A percentile compares a stretch with the other conserved stretches of the same genome.
Evolutionary conservation across 179 eudicot species (phyloP).

Genomic region (Spinacia oleracea): DNA sequence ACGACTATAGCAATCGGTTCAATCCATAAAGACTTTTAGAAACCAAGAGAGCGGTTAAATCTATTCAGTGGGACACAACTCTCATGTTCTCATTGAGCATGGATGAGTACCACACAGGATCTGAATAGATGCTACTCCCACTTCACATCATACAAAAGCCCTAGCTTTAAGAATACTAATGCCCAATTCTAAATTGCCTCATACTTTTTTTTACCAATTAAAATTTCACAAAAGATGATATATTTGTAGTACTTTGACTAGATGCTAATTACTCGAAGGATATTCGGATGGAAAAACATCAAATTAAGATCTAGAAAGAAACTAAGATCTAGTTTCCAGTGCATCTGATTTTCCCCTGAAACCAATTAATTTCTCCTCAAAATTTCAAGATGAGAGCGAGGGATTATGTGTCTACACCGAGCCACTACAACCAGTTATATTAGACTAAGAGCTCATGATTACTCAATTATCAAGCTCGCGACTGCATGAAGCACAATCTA

Average conservation of each 20-base stretch:
- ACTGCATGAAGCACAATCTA: not conserved
- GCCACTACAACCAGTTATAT: not conserved
- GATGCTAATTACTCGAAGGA: not conserved
- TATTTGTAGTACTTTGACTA: not conserved
- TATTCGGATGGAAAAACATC: not conserved
- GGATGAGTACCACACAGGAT: too few species aligned
- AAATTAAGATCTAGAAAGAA: constrained; percentile 38
- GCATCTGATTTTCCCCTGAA: constrained; percentile 58
- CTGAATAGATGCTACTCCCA: not conserved
- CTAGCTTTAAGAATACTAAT: not conserved
- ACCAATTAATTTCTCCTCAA: constrained; percentile 9
- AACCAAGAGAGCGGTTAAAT: not conserved
- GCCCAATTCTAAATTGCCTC: not conserved
- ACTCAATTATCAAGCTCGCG: not conserved
- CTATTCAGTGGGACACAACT: not conserved
- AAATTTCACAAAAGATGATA: not conserved
- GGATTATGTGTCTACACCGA: not conserved
- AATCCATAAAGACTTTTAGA: not conserved
- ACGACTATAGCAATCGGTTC: not conserved
- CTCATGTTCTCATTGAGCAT: too few species aligned
- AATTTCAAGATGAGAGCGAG: not conserved
- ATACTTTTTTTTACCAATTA: not conserved
- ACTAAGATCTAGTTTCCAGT: constrained; percentile 81
- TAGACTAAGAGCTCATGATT: not conserved
- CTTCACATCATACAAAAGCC: not conserved